phyloP scores from a whole-genome alignment of 176 grass and related monocot genomes.

The Musa troglodytarum region DNA sequence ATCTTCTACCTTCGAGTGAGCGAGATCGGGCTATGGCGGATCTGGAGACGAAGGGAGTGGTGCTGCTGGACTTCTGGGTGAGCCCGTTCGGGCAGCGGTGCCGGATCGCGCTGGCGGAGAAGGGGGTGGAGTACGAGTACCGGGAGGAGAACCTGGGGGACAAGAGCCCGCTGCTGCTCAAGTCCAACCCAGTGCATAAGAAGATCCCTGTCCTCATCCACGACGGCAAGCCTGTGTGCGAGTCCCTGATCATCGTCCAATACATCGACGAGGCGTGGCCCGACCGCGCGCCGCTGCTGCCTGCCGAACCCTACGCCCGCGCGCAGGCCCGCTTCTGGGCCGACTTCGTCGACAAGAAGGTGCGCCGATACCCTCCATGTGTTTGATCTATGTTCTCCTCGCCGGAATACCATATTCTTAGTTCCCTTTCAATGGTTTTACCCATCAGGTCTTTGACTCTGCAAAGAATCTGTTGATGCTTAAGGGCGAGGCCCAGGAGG shows the following conservation, averaged over 20 bases:
- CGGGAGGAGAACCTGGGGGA: constrained; percentile 35
- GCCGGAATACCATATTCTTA: too few relatives aligned
- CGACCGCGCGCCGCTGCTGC: constrained; percentile 14
- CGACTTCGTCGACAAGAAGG: constrained; percentile 47
- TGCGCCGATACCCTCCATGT: not conserved
- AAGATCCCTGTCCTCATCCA: constrained; percentile 66
- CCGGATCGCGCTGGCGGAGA: constrained; percentile 52
- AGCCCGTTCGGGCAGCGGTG: constrained; percentile 53
- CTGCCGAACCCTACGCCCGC: constrained; percentile 25
- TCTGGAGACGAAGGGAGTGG: constrained; percentile 6
- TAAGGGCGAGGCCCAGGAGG: constrained; percentile 19
- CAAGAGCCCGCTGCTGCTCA: constrained; percentile 58
- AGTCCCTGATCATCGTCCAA: constrained; percentile 55
- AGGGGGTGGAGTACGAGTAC: constrained; percentile 29
- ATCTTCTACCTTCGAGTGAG: constrained; percentile 4
- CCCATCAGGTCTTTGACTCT: too few relatives aligned
- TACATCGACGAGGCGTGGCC: constrained; percentile 55
- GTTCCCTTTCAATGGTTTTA: too few relatives aligned
- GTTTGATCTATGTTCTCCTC: not conserved
- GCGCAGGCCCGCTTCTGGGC: constrained; percentile 45
- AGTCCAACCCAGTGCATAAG: constrained; percentile 59
- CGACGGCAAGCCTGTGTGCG: constrained; percentile 36
- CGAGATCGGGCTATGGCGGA: constrained; percentile 6
- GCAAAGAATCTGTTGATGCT: too few relatives aligned
- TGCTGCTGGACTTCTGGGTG: constrained; percentile 39